Base-by-base conservation (phyloP, 164 flowering plant species). In the Nymphaea thermarum region DNA sequence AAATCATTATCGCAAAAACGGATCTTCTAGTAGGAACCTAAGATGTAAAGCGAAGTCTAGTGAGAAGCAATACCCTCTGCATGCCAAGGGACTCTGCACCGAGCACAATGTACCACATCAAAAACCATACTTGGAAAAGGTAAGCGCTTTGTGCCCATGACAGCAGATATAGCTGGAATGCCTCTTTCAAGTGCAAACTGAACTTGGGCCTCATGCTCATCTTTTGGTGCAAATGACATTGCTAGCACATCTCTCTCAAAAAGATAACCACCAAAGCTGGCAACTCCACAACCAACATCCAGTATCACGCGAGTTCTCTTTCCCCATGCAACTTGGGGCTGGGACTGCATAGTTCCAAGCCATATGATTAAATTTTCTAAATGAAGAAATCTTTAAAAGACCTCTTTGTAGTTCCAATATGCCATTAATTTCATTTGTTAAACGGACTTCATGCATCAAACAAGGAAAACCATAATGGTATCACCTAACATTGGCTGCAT, bases 251-350 rank as follows among this genome's bases (percentile, higher is more conserved):
- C 91, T 79, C 84, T 85, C 0, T 91, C 95, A 41, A 91, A 90
- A 2, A 91, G 84, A 72, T 64, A 94, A 25, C 99, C 97, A 0
- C 97, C 97, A 71, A 94, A 91, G 74, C 97, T 94, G 8, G 97
- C 98, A 64, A 94, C 97, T 5, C 98, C 97, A 68, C 96, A 89
- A 2, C 98, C 98, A 66, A 94, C 97, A 72, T 94, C 98, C 65
- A 94, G 66, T 41, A 89, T 68, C 43, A 87, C 93, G 61, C 98
- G 72, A 3, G 88, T 86, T 62, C 67, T 81, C 77, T 85, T 89
- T 15, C 97, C 98, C 97, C 97, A 94, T 55, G 77, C 80, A 61
- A 94, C 85, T 4, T 74, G 74, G 0, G 89, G 87, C 17, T 77
- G 83, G 8, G 90, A 42, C 97, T 94, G 85, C 72, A 78, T 4